phyloP scores from a whole-genome alignment of 306 rosid genomes.

The Inga oerstediana region DNA sequence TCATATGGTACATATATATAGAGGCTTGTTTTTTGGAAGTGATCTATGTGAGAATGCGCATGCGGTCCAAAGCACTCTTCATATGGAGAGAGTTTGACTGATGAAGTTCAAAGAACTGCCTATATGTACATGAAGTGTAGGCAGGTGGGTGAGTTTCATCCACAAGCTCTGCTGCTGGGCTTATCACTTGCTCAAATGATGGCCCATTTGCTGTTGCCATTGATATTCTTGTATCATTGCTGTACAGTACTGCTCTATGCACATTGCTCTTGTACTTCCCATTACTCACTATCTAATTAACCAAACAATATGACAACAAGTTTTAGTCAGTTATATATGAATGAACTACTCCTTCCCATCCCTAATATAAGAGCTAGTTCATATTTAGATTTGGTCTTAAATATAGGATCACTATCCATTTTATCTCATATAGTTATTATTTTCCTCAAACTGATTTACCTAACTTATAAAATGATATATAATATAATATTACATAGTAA shows the following conservation, averaged over 20 bases:
- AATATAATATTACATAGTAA: too few species aligned
- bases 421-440: too few species aligned
- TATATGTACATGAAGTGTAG: not conserved
- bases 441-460: too few species aligned
- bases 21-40: not conserved
- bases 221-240: not conserved
- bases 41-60: not conserved
- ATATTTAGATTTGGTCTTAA: too few species aligned
- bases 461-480: too few species aligned
- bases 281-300: not conserved
- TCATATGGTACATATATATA: too few species aligned
- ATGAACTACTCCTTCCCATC: not conserved
- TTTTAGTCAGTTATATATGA: not conserved
- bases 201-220: not conserved
- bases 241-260: not conserved
- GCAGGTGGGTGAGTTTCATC: not conserved
- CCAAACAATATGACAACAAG: not conserved
- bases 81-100: not conserved
- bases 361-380: too few species aligned
- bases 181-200: not conserved
- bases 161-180: not conserved
- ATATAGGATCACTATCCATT: too few species aligned
- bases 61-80: not conserved
- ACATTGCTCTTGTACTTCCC: constrained; percentile 17
- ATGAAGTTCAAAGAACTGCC: not conserved